Evolutionary conservation across 2,329 filamentous ascomycete species (phyloP), one percentile per base, ranked within the genome.

Genomic region (Fusarium keratoplasticum): DNA sequence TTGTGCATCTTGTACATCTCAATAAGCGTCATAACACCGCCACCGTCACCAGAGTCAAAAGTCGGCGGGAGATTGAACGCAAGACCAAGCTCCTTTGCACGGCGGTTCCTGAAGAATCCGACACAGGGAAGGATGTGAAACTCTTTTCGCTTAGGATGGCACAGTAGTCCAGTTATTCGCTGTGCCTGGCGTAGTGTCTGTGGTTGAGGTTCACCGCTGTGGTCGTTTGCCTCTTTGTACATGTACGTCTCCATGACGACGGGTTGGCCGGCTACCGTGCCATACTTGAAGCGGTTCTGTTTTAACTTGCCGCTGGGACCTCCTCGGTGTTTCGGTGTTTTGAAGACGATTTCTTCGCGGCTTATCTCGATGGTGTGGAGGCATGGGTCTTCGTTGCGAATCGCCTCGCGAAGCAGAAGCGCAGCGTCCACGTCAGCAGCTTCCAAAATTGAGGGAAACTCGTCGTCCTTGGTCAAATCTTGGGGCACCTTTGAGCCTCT

Each of bases 201-300:
- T 9, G 29, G 60, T 6, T 62, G 36, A 6, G 44, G 44, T 27
- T 62, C 42, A 14, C 42, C 60, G 18, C 33, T 62, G 22, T 29
- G 10, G 6, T 61, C 59, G 2, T 13, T 6, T 31, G 36, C 36
- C 16, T 50, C 42, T 4, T 27, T 38, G 14, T 62, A 40, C 22
- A 22, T 38, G 60, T 62, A 62, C 10, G 44, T 62, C 31, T 62
- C 60, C 44, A 62, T 40, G 6, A 62, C 22, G 31, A 52, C 44
- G 16, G 42, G 22, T 7, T 52, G 20, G 16, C 31, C 60, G 22
- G 47, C 29, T 8, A 62, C 13, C 2, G 16, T 62, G 14, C 42
- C 60, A 8, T 38, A 33, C 4, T 40, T 62, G 60, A 62, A 52
- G 3, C 60, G 60, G 9, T 20, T 50, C 2, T 27, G 42, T 2